Conservation (phyloP, 1,284 basidiomycete species). For the Meira nashicola region DNA sequence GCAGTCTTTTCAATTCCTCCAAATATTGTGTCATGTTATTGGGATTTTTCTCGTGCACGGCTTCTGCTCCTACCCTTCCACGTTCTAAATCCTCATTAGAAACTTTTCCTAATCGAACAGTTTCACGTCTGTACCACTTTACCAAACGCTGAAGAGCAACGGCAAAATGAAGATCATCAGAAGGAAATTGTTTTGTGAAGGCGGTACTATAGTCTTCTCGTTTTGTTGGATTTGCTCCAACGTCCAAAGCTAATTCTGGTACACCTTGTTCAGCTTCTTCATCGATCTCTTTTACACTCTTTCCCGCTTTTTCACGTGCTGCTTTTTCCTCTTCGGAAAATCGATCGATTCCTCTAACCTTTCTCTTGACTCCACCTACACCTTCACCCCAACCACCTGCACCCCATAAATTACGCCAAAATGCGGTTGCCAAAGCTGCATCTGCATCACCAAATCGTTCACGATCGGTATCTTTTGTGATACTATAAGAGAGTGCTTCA, state of each 20-base stretch:
- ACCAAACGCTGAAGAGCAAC: slow-evolving; percentile 70
- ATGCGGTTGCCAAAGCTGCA: slow-evolving; percentile 65
- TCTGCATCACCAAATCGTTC: slow-evolving; percentile 24
- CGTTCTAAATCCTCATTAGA: slow-evolving; percentile 58
- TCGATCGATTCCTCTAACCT: slow-evolving; percentile 38
- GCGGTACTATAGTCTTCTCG: not conserved
- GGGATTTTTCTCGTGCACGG: too few relatives aligned
- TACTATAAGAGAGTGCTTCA: slow-evolving; percentile 63
- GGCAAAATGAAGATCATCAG: slow-evolving; percentile 28
- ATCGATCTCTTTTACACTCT: slow-evolving; percentile 24
- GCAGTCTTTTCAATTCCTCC: too few relatives aligned
- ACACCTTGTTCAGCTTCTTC: slow-evolving; percentile 11
- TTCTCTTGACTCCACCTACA: slow-evolving; percentile 54
- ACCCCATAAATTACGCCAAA: slow-evolving; percentile 85
- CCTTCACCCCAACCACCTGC: slow-evolving; percentile 53
- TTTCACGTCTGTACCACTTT: slow-evolving; percentile 72
- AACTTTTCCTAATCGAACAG: slow-evolving; percentile 67
- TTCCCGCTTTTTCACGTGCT: slow-evolving; percentile 32
- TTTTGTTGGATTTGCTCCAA: not conserved
- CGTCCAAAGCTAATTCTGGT: slow-evolving; percentile 14
- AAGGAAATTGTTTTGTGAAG: not conserved
- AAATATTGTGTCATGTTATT: too few relatives aligned
- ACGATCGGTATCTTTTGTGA: slow-evolving; percentile 55
- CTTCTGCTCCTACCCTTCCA: not conserved
- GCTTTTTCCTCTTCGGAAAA: slow-evolving; percentile 20